These are phyloP conservation scores for Diphasiastrum complanatum DNA, from an alignment of 83 land plant genomes.

Conservation along the genomic window DNA sequence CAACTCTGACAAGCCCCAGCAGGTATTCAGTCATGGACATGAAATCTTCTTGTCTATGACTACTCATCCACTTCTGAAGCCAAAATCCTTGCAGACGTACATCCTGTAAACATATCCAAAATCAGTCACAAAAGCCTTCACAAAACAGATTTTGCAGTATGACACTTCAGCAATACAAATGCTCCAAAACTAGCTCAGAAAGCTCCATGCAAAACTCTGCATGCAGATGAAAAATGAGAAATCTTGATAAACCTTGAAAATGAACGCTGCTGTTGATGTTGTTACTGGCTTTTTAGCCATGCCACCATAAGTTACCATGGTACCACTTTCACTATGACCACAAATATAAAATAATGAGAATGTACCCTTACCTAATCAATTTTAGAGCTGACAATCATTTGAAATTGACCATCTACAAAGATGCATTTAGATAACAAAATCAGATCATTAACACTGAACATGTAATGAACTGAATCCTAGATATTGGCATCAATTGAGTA, in stretches of 20 bases:
- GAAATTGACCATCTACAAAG: too few relatives aligned
- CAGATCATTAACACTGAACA: too few relatives aligned
- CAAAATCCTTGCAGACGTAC: constrained; percentile 76
- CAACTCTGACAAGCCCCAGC: constrained; percentile 45
- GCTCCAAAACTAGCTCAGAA: constrained; percentile 1
- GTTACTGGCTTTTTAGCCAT: constrained; percentile 95
- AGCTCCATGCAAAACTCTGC: background rate
- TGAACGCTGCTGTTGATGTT: constrained; percentile 81
- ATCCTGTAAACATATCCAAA: constrained; percentile 43
- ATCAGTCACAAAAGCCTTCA: background rate
- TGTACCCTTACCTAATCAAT: too few relatives aligned
- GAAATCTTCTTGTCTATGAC: constrained; percentile 54
- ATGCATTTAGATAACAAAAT: too few relatives aligned
- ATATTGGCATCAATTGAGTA: too few relatives aligned
- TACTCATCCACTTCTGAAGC: constrained; percentile 75
- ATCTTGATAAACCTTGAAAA: constrained; percentile 63
- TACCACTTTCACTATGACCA: constrained; percentile 65
- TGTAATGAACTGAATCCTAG: too few relatives aligned
- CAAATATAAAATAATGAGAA: background rate
- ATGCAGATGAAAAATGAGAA: background rate
- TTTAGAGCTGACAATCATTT: too few relatives aligned
- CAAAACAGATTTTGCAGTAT: background rate
- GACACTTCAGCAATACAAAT: background rate
- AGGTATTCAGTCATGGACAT: constrained; percentile 60
- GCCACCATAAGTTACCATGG: constrained; percentile 98